Base-by-base conservation (phyloP, 768 basidiomycete species). In the Zangia roseola region DNA sequence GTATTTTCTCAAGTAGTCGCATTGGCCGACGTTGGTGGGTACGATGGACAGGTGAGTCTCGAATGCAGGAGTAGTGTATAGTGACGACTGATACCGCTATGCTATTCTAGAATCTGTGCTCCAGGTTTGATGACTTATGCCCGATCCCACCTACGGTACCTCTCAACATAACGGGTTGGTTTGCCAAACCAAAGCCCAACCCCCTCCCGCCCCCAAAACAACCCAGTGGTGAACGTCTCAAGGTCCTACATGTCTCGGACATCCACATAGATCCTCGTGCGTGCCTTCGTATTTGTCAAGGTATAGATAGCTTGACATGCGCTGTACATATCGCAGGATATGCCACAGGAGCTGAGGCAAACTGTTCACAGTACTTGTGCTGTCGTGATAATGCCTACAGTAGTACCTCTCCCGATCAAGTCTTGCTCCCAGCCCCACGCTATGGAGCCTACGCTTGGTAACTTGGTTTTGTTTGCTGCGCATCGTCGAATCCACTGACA, bases 291-390 rank as follows among this genome's bases (percentile, higher is more conserved):
- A 10, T 40, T 39, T 16, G 6, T 39, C 16, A 4, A 20, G 24
- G n/a, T 3, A 28, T 5, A 28, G 40, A 21, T 10, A 17, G 28
- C 33, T 35, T 3, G 45, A 37, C 24, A 16, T 9, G 23, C 6
- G 16, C 34, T 47, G 3, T 23, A 35, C 35, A 3, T 45, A 14
- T 42, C 10, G 7, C 43, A 83, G 82, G 85, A 17, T 86, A 80
- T 46, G 71, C 81, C 8, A 86, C 78, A n/a, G 81, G 82, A 13
- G 63, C 81, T 7, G 84, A 87, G 66, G 83, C 78, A 1, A 84
- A 84, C 58, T 88, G 86, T 61, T 78, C 79, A 17, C 68, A 74
- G 25, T 77, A 75, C 25, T 61, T 78, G 16, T 89, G 86, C 64
- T 88, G 86, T 59, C 74, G 85, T 23, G 56, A 64, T 12, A 75